Evolutionary conservation across 169 alveolate species (phyloP), one percentile per base, ranked within the genome.

Genomic region (Cryptosporidium felis): DNA sequence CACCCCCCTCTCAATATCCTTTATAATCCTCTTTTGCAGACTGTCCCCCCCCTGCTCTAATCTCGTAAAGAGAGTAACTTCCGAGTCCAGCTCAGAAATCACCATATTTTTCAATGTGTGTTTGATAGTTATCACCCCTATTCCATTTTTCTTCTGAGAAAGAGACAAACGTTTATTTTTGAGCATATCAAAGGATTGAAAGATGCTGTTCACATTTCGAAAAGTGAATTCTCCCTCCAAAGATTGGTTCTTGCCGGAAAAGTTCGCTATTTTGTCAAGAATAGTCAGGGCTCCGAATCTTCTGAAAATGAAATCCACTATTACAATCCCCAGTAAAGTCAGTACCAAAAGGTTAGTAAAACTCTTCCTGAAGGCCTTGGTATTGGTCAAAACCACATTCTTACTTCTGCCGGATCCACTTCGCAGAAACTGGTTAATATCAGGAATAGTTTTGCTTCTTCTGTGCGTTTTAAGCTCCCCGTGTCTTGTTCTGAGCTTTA

Each of bases 371-470:
- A 56, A 74, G 34, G 59, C 40, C 14, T n/a, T 65, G 26, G 53
- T 65, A 65, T 49, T 65, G 3, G 81, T 45, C 30, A 65, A 10
- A 46, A 65, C 60, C 9, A 38, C 38, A 74, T 51, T 74, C 56
- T 46, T 47, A n/a, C 59, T 44, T 28, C 62, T 38, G 23, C n/a
- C 23, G 18, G 0, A 6, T 47, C 59, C 18, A 8, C 8, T 47
- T 5, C 49, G 81, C 12, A 46, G 16, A 16, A 5, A n/a, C 10
- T 42, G 56, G n/a, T 21, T 42, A 38, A 74, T 53, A 21, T 14
- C 49, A 18, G 85, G 85, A 56, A 74, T 36, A 10, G 85, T 74
- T 36, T 49, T 74, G 36, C 85, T 74, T 34, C 85, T 74, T 74
- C 67, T 53, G 28, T 74, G 85, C 8, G 62, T 28, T 10, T 49